These are phyloP conservation scores for Colletotrichum sp. DNA, from an alignment of 2,329 filamentous ascomycete genomes.

Conservation along the genomic window DNA sequence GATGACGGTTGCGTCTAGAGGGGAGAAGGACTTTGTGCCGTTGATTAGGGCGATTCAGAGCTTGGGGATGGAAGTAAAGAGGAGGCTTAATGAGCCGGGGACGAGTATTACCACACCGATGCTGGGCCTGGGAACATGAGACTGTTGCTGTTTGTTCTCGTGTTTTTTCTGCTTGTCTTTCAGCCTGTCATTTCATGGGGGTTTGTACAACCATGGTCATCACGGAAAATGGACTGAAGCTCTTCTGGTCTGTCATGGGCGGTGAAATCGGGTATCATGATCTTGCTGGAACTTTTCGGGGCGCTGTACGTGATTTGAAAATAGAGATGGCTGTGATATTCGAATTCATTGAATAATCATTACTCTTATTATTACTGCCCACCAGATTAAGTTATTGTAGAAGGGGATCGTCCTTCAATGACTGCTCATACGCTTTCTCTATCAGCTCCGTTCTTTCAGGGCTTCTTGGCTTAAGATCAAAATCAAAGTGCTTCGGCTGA, in stretches of 20 bases:
- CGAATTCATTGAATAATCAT: neutral
- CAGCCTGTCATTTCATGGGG: neutral
- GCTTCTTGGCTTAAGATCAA: constrained; percentile 8
- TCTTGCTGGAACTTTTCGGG: neutral
- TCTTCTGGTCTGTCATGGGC: neutral
- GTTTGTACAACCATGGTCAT: neutral
- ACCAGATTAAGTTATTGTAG: neutral
- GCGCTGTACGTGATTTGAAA: neutral
- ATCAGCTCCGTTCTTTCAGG: neutral
- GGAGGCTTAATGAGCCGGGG: neutral
- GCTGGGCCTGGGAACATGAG: neutral
- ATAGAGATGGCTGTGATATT: neutral
- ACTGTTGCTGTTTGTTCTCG: neutral
- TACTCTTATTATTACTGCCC: neutral
- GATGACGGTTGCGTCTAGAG: constrained; percentile 23
- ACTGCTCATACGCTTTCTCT: neutral
- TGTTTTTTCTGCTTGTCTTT: neutral
- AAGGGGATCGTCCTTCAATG: constrained; percentile 7
- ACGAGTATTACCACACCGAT: neutral
- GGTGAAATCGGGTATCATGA: neutral
- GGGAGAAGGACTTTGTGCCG: constrained; percentile 29
- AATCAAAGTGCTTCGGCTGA: constrained; percentile 8
- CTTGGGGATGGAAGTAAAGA: constrained; percentile 28
- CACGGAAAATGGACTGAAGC: neutral
- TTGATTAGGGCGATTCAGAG: constrained; percentile 30